phyloP scores from a whole-genome alignment of 257 asterid genomes.

The Datura wrightii region DNA sequence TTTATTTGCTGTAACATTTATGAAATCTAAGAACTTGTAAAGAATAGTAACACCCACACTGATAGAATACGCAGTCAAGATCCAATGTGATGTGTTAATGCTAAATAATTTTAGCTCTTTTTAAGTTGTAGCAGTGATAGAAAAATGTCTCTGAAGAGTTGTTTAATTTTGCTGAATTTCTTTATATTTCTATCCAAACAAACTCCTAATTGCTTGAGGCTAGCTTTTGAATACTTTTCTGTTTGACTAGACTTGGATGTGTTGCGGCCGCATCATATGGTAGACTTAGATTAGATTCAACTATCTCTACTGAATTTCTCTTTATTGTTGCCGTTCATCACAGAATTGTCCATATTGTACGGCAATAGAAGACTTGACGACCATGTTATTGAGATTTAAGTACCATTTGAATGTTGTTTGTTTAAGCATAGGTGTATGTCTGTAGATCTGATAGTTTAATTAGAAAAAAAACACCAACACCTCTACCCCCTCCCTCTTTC shows the following conservation, averaged over 20 bases:
- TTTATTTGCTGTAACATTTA: not conserved
- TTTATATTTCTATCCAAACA: not conserved
- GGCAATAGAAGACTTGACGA: not conserved
- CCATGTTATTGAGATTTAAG: not conserved
- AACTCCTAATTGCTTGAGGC: not conserved
- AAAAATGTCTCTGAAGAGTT: not conserved
- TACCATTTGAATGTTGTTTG: not conserved
- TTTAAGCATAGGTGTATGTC: not conserved
- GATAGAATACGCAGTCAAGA: not conserved
- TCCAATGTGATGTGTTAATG: conserved; percentile 10
- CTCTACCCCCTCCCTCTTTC: conserved; percentile 1
- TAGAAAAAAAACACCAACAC: not conserved
- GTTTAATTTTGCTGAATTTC: not conserved
- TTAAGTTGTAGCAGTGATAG: not conserved
- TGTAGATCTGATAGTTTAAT: not conserved
- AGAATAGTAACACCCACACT: not conserved
- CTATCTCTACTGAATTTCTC: conserved; percentile 19
- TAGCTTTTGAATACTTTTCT: not conserved
- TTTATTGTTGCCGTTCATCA: not conserved
- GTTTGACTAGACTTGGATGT: conserved; percentile 10
- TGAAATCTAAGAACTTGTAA: conserved; percentile 7
- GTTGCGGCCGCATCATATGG: not conserved
- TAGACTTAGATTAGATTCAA: not conserved
- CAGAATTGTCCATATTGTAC: not conserved
- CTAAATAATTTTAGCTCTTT: conserved; percentile 16